These are phyloP conservation scores for Cantharellus anzutake DNA, from an alignment of 768 basidiomycete species.

Conservation along the genomic window DNA sequence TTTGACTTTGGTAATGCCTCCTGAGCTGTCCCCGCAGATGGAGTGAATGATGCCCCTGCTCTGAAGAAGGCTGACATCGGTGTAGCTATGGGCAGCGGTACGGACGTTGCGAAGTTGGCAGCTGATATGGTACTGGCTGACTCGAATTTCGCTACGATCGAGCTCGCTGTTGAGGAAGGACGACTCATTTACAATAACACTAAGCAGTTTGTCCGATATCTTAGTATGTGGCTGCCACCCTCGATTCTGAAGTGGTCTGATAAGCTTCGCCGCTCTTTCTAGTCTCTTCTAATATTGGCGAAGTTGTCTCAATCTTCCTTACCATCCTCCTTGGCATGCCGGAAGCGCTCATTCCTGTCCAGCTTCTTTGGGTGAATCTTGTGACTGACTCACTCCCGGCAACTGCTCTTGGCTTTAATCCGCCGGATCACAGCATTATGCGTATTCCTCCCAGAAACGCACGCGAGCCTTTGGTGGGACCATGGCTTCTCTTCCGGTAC, in stretches of 20 bases:
- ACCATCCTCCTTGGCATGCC: conserved; percentile 98
- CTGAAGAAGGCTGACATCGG: conserved; percentile 95
- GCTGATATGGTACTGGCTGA: conserved; percentile 97
- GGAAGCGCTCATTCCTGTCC: conserved; percentile 94
- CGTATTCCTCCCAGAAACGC: conserved; percentile 78
- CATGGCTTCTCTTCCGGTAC: conserved; percentile 94
- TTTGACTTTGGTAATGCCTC: conserved; percentile 2
- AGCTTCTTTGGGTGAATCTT: conserved; percentile 96
- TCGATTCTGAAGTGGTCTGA: background rate
- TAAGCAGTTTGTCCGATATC: conserved; percentile 98
- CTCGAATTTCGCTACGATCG: conserved; percentile 95
- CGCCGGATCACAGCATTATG: conserved; percentile 94
- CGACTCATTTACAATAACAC: conserved; percentile 98
- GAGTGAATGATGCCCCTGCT: conserved; percentile 96
- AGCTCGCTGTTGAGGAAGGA: conserved; percentile 92
- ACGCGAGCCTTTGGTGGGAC: conserved; percentile 76
- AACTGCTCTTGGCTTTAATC: conserved; percentile 95
- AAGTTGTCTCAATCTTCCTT: conserved; percentile 60
- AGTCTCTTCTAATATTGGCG: conserved; percentile 13
- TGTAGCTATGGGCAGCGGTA: conserved; percentile 97
- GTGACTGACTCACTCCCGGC: conserved; percentile 95
- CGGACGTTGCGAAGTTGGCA: conserved; percentile 94
- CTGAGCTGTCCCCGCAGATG: conserved; percentile 46
- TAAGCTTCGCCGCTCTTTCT: conserved; percentile 5
- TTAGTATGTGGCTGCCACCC: conserved; percentile 31